These are phyloP conservation scores for Polytrichum formosum DNA, from an alignment of 225 moss, liverwort and hornwort genomes.

Conservation along the genomic window DNA sequence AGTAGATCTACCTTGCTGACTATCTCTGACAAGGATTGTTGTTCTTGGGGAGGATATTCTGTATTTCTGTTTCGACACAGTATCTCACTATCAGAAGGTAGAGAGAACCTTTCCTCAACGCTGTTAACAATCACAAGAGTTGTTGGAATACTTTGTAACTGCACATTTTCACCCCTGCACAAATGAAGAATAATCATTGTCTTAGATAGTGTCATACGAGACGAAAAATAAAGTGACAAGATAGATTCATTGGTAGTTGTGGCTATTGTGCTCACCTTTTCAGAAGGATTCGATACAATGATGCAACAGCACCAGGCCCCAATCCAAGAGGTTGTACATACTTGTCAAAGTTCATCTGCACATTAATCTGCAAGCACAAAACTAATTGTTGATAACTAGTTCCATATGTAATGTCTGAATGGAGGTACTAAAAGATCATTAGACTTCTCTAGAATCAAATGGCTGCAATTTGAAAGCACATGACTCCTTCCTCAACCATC, in stretches of 20 bases:
- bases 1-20: conserved; percentile 27
- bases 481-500: not conserved
- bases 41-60: conserved; percentile 5
- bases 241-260: too few relatives aligned
- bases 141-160: conserved; percentile 34
- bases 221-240: too few relatives aligned
- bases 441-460: not conserved
- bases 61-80: conserved; percentile 5
- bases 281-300: conserved; percentile 44
- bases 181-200: not conserved
- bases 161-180: conserved; percentile 36
- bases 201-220: too few relatives aligned
- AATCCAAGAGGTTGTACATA: conserved; percentile 46
- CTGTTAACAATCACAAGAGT: conserved; percentile 33
- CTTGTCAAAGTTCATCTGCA: conserved; percentile 44
- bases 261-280: conserved; percentile 25
- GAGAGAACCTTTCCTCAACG: conserved; percentile 30
- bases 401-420: too few relatives aligned
- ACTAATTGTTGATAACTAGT: too few relatives aligned
- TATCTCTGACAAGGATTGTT: conserved; percentile 21
- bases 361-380: conserved; percentile 31
- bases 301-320: conserved; percentile 55
- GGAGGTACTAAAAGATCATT: not conserved
- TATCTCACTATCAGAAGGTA: conserved; percentile 10
- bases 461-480: not conserved